Percentiles rank a stretch among this genome's conserved stretches.
These are phyloP conservation scores for Yarrowia alimentaria DNA, from an alignment of 805 yeast genomes.

Conservation along the genomic window DNA sequence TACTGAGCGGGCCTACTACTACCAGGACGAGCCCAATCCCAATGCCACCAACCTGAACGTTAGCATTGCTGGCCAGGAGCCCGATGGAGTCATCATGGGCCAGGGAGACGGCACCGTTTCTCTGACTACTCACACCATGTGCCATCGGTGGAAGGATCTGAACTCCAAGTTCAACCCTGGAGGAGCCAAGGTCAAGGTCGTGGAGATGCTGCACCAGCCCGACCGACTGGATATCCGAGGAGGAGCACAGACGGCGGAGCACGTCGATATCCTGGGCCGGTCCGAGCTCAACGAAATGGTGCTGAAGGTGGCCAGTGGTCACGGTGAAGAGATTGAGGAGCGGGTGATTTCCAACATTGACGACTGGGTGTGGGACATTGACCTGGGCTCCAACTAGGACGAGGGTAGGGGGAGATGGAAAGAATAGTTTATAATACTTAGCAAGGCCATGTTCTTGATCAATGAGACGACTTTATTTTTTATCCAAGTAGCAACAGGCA, in stretches of 20 bases:
- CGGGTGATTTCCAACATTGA: slow-evolving; percentile 57
- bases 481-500: no score
- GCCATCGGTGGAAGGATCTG: slow-evolving; percentile 82
- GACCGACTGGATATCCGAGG: slow-evolving; percentile 93
- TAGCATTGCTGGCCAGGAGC: slow-evolving; percentile 64
- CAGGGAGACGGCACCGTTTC: slow-evolving; percentile 98
- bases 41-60: slow-evolving; percentile 56
- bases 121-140: slow-evolving; percentile 78
- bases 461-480: no score
- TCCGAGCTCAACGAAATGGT: slow-evolving; percentile 87
- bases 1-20: slow-evolving; percentile 89
- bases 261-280: slow-evolving; percentile 92
- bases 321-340: slow-evolving; percentile 65
- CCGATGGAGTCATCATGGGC: slow-evolving; percentile 70
- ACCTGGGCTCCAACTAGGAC: slow-evolving; percentile 42
- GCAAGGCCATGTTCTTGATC: no score
- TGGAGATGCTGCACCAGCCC: slow-evolving; percentile 92
- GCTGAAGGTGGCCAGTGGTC: slow-evolving; percentile 77
- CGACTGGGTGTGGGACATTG: slow-evolving; percentile 58
- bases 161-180: slow-evolving; percentile 75
- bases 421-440: no score
- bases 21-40: slow-evolving; percentile 65
- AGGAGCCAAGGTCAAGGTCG: slow-evolving; percentile 64
- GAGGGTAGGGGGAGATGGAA: neutral
- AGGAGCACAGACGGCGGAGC: slow-evolving; percentile 96